These are phyloP conservation scores for Apiotrichum domesticum DNA, from an alignment of 1,284 basidiomycete species.

Conservation along the genomic window DNA sequence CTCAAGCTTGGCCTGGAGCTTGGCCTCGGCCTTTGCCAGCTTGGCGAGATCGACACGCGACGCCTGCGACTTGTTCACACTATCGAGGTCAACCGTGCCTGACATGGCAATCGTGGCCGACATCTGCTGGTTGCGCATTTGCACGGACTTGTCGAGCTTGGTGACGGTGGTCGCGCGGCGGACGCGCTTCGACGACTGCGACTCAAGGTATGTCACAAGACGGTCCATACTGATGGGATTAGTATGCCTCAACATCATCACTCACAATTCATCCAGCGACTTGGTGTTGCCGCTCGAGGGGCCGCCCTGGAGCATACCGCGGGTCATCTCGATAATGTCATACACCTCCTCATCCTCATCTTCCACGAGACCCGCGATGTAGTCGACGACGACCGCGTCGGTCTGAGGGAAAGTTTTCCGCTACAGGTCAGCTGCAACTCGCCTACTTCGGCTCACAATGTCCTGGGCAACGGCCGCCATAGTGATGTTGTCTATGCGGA, in stretches of 20 bases:
- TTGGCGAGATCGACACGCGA: conserved; percentile 97
- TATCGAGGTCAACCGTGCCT: conserved; percentile 86
- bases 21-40: conserved; percentile 96
- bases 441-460: not conserved
- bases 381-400: conserved; percentile 88
- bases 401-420: conserved; percentile 73
- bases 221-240: conserved; percentile 48
- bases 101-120: conserved; percentile 75
- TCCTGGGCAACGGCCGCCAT: conserved; percentile 28
- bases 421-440: conserved; percentile 19
- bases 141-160: conserved; percentile 87
- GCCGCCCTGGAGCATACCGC: conserved; percentile 57
- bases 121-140: conserved; percentile 77
- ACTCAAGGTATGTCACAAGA: conserved; percentile 60
- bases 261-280: conserved; percentile 41
- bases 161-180: conserved; percentile 51
- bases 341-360: conserved; percentile 83
- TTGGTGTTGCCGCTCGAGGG: conserved; percentile 37
- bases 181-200: conserved; percentile 57
- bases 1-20: conserved; percentile 95
- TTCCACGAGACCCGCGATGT: conserved; percentile 84
- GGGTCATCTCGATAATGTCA: conserved; percentile 72
- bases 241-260: conserved; percentile 8
- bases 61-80: conserved; percentile 87
- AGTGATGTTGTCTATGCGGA: not conserved